Evolutionary conservation across 2,329 filamentous ascomycete genomes (phyloP), one percentile per base, ranked within the genome.

Genomic region (Aspergillus quadricinctus): DNA sequence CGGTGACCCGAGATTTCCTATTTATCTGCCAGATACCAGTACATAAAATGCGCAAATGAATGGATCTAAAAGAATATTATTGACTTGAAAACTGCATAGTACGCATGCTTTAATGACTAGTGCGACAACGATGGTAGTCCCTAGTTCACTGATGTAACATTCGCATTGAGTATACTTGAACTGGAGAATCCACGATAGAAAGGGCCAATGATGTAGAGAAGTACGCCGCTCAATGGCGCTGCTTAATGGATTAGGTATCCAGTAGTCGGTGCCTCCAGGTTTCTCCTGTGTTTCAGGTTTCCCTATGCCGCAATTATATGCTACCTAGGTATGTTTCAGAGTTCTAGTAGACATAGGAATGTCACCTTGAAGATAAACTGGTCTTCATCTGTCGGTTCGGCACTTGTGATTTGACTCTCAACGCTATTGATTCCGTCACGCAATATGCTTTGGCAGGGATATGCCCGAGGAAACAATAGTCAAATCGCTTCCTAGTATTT

Each of bases 1-100:
- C 21, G 19, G 28, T 14, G 29, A 43, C 50, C 46, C 11, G 49
- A 37, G 31, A 31, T 37, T 27, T 48, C 19, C 48, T 43, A 29
- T 43, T 19, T 54, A 46, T 31, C 45, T 51, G 23, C 5, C 14
- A 43, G 57, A 60, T 61, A 60, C 59, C 59, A 61, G 59, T 61
- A 61, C 59, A 61, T 61, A 60, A 61, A 56, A 46, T 46, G 43
- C 27, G 21, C 55, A 46, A 41, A 50, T 49, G 28, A 52, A 14
- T 46, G 43, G 10, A 23, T 46, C 43, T 14, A 37, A 45, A 25
- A 23, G 6, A 14, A 27, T 46, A 7, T 11, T 17, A 23, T 27
- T 37, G 28, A 29, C 4, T 37, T 14, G n/a, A 2, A 17, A 17
- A 2, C 5, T 37, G 14, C 31, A 7, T 37, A 17, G 31, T 37